phyloP scores from a whole-genome alignment of 768 basidiomycete genomes.

The Termitomyces sp. region DNA sequence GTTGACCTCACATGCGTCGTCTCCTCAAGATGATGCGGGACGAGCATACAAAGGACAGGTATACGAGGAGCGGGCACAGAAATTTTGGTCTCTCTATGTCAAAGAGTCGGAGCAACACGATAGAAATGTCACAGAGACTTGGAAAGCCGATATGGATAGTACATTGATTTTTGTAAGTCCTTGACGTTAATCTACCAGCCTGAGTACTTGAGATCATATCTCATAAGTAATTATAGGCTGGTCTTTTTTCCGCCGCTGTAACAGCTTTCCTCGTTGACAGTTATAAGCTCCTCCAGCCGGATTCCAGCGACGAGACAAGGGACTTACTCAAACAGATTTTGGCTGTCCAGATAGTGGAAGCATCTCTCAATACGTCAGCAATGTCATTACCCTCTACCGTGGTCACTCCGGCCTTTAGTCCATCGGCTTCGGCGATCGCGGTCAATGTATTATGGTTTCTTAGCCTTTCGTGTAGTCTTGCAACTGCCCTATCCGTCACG shows the following conservation, averaged over 20 bases:
- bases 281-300: conserved; percentile 28
- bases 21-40: not conserved
- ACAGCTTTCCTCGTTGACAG: conserved; percentile 38
- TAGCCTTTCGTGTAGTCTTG: conserved; percentile 26
- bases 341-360: conserved; percentile 2
- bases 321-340: conserved; percentile 24
- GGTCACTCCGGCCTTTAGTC: conserved; percentile 4
- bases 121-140: conserved; percentile 7
- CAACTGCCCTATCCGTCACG: conserved; percentile 24
- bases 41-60: not conserved
- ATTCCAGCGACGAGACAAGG: conserved; percentile 25
- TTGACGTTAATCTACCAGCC: not conserved
- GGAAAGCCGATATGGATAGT: conserved; percentile 17
- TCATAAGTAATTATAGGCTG: conserved; percentile 26
- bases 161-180: conserved; percentile 29
- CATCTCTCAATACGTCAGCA: conserved; percentile 7
- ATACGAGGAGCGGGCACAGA: not conserved
- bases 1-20: not conserved
- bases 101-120: conserved; percentile 6
- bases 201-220: too few relatives aligned
- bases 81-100: conserved; percentile 2
- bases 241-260: conserved; percentile 39
- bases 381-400: not conserved
- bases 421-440: conserved; percentile 21
- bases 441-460: conserved; percentile 31